These are phyloP conservation scores for Populus hybrid DNA, from an alignment of 441 rosid species.

Conservation along the genomic window DNA sequence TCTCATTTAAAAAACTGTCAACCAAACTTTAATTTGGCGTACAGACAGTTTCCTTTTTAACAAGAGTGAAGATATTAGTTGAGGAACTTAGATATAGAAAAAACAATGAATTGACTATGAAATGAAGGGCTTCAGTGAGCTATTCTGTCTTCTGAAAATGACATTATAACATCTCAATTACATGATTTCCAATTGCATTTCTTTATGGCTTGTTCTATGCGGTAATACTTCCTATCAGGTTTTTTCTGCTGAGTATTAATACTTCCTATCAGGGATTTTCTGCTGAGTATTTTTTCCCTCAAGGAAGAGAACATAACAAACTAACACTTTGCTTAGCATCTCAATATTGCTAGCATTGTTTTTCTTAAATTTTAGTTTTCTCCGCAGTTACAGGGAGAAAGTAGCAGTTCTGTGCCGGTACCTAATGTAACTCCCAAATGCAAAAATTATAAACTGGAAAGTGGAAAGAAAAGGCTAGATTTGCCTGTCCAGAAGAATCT, in stretches of 20 bases:
- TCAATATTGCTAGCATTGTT: not conserved
- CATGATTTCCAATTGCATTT: not conserved
- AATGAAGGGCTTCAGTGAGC: not conserved
- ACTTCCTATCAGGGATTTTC: not conserved
- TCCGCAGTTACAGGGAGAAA: slow-evolving; percentile 45
- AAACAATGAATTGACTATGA: not conserved
- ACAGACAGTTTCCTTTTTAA: not conserved
- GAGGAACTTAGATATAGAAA: not conserved
- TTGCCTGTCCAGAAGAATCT: slow-evolving; percentile 94
- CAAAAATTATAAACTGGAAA: slow-evolving; percentile 47
- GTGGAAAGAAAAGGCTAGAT: slow-evolving; percentile 67
- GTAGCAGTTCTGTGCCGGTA: slow-evolving; percentile 28
- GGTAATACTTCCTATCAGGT: not conserved
- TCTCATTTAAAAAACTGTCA: not conserved
- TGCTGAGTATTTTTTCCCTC: not conserved
- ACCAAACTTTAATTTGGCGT: not conserved
- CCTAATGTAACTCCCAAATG: slow-evolving; percentile 22
- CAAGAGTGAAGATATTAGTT: not conserved
- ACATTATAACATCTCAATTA: not conserved
- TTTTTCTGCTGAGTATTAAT: not conserved
- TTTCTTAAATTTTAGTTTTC: not conserved
- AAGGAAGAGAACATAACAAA: not conserved
- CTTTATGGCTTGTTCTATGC: not conserved
- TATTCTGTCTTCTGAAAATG: not conserved
- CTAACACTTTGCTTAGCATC: not conserved